phyloP scores from a whole-genome alignment of 1,284 basidiomycete species.

The Ceratobasidium theobromae region DNA sequence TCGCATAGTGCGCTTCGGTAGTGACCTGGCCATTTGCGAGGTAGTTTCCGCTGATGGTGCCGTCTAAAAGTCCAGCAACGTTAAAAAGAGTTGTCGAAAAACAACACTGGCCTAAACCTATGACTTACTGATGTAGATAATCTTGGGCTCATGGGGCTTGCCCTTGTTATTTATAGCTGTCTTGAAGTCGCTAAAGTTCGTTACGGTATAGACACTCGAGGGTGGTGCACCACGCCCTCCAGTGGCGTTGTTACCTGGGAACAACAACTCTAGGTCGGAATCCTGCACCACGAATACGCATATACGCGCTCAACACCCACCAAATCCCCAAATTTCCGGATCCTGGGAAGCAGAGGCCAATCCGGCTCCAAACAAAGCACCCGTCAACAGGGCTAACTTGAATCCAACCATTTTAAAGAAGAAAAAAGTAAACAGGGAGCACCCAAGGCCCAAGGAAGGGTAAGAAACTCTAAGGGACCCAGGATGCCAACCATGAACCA shows the following conservation, averaged over 20 bases:
- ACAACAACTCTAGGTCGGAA: neutral
- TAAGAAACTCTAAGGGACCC: too few relatives aligned
- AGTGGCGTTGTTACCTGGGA: conserved; percentile 16
- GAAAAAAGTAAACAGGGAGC: too few relatives aligned
- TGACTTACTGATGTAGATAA: conserved; percentile 25
- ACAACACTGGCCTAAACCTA: too few relatives aligned
- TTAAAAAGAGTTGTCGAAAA: too few relatives aligned
- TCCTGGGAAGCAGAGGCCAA: conserved; percentile 5
- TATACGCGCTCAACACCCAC: neutral
- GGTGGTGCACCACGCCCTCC: conserved; percentile 9
- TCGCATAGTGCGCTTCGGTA: conserved; percentile 26
- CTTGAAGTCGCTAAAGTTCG: conserved; percentile 27
- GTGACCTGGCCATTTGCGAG: conserved; percentile 29
- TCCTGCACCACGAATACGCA: neutral
- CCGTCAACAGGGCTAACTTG: neutral
- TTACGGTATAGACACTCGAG: conserved; percentile 15
- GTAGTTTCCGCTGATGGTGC: conserved; percentile 27
- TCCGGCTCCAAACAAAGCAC: neutral
- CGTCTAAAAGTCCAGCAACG: neutral
- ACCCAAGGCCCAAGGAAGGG: too few relatives aligned
- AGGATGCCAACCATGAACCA: too few relatives aligned
- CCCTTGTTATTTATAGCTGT: conserved; percentile 21
- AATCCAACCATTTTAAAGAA: conserved; percentile 29
- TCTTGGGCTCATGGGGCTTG: conserved; percentile 11
- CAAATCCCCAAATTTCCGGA: conserved; percentile 29